Evolutionary conservation across 495 filamentous ascomycete genomes (phyloP).

Genomic region (Aspergillus carlsbadensis): DNA sequence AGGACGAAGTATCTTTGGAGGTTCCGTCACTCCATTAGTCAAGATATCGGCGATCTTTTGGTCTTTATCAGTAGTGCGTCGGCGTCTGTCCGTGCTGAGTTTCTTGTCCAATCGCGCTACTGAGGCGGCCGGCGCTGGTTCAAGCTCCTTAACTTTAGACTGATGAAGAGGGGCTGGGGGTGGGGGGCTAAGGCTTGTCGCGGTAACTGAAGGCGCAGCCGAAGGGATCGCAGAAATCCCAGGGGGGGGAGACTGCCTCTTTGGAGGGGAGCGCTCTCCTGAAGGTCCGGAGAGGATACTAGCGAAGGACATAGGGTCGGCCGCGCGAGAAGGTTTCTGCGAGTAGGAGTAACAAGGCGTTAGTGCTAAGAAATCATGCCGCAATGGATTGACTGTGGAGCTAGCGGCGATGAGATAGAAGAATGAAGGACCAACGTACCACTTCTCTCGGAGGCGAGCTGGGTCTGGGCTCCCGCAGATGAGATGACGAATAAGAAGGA

Average conservation of each 20-base stretch:
- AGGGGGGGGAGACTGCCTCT: constrained; percentile 37
- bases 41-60: constrained; percentile 42
- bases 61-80: constrained; percentile 43
- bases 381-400: too few species aligned
- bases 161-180: constrained; percentile 11
- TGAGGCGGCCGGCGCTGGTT: constrained; percentile 21
- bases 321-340: constrained; percentile 64
- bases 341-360: constrained; percentile 2
- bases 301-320: constrained; percentile 88
- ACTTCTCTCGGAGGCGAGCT: constrained; percentile 42
- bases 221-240: constrained; percentile 11
- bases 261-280: constrained; percentile 50
- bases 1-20: constrained; percentile 22
- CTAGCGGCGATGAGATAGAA: background rate
- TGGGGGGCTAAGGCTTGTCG: constrained; percentile 16
- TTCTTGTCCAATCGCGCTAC: constrained; percentile 35
- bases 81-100: constrained; percentile 25
- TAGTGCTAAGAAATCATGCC: background rate
- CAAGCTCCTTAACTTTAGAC: constrained; percentile 28
- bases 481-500: constrained; percentile 27
- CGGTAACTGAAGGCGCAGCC: constrained; percentile 22
- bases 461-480: constrained; percentile 32
- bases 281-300: constrained; percentile 77
- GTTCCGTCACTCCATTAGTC: constrained; percentile 35
- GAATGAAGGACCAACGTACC: constrained; percentile 24